These are phyloP conservation scores for Capsicum pubescens DNA, from an alignment of 257 asterid species.

Conservation along the genomic window DNA sequence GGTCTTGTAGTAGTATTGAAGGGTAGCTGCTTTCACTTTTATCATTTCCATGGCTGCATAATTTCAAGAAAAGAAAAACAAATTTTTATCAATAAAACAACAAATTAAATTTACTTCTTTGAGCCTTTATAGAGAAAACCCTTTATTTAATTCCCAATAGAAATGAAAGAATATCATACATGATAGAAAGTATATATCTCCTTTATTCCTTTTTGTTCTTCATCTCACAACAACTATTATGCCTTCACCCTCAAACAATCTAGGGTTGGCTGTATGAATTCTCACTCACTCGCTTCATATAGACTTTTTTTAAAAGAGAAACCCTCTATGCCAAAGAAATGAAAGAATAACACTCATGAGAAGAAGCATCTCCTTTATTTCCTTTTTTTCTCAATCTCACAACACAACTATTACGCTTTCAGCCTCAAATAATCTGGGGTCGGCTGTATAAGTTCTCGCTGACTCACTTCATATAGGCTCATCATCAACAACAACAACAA, in stretches of 20 bases:
- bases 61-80: background rate
- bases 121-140: background rate
- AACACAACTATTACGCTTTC: background rate
- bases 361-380: background rate
- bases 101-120: background rate
- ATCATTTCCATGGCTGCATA: constrained; percentile 31
- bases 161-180: constrained; percentile 2
- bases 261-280: background rate
- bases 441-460: background rate
- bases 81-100: background rate
- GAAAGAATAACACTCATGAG: background rate
- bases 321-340: background rate
- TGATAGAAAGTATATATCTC: background rate
- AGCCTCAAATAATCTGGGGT: background rate
- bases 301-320: background rate
- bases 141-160: background rate
- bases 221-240: background rate
- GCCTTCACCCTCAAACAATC: background rate
- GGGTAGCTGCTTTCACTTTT: constrained; percentile 19
- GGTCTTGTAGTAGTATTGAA: constrained; percentile 28
- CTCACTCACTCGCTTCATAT: background rate
- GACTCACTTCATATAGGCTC: background rate
- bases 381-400: background rate
- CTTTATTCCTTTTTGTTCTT: background rate
- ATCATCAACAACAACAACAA: background rate